Evolutionary conservation across 2,329 filamentous ascomycete species (phyloP), one percentile per base, ranked within the genome.

Genomic region (Pleoardoris graminearum): DNA sequence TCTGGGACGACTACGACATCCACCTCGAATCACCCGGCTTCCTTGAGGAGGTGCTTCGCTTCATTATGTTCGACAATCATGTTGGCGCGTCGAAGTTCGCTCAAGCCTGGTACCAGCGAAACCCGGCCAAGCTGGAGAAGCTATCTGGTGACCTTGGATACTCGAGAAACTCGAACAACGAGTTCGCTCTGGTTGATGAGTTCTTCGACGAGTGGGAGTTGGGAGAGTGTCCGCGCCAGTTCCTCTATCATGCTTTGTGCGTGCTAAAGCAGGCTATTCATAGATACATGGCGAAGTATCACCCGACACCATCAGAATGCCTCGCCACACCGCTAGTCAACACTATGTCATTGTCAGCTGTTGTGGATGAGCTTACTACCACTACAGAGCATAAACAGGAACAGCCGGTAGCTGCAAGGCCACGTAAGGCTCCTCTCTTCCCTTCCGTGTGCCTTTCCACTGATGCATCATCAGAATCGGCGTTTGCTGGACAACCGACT

Each of bases 1-100:
- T 73, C 7, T 75, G 69, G 66, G 71, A 74, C 39, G 52, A 54
- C 7, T 38, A 55, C 51, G 71, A 74, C 32, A 66, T 74, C 19
- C 61, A 69, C 29, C n/a, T 68, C 7, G 65, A 73, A n/a, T 55
- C 58, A 2, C 51, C 57, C 10, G n/a, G 33, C 1, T 71, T 69
- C 38, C 67, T 69, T 35, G 33, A 59, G n/a, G 49, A 65, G 35
- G 60, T 69, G 4, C 55, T 75, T 14, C 45, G 46, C 4, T 66
- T 65, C 57, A 66, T 75, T 33, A 57, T 55, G 5, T 43, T 39
- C 1, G 59, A 66, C 12, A 73, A 72, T 45, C 52, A 42, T 23
- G 41, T 51, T 25, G 51, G 47, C 3, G 62, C 64, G 8, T 50
- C 47, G 14, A 37, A 51, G 8, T 72, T 62, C 48, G 65, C 63